These are phyloP conservation scores for Sindora glabra DNA, from an alignment of 306 rosid species.

Conservation along the genomic window DNA sequence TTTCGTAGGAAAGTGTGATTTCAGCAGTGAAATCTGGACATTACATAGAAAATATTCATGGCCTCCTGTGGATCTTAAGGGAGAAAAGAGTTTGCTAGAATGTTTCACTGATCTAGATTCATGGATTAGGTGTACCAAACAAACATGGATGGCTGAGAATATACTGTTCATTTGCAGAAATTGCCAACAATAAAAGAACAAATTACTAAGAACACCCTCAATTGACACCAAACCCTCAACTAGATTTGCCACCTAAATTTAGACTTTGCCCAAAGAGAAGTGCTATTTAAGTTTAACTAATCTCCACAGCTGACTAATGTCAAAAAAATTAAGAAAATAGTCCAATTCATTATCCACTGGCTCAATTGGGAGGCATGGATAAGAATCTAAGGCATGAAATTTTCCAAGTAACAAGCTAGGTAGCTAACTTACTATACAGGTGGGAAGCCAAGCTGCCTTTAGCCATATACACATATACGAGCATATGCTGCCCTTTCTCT, in stretches of 20 bases:
- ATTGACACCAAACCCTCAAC: too few relatives aligned
- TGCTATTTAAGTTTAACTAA: background rate
- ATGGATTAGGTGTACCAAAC: too few relatives aligned
- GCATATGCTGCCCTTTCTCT: slow-evolving; percentile 87
- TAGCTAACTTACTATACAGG: slow-evolving; percentile 67
- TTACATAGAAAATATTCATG: background rate
- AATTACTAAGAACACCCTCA: too few relatives aligned
- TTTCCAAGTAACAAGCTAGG: background rate
- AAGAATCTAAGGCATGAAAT: background rate
- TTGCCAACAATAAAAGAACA: too few relatives aligned
- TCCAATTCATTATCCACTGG: background rate
- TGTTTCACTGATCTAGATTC: background rate
- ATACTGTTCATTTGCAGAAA: too few relatives aligned
- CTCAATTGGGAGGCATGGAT: background rate
- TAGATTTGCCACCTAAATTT: too few relatives aligned
- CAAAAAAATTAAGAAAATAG: too few relatives aligned
- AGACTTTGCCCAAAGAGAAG: too few relatives aligned
- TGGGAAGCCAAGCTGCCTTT: slow-evolving; percentile 95
- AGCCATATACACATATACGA: slow-evolving; percentile 86
- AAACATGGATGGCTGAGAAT: too few relatives aligned
- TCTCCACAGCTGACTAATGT: background rate
- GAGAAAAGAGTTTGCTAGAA: background rate
- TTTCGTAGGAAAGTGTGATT: background rate
- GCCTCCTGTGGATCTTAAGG: background rate
- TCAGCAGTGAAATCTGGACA: background rate